phyloP scores from a whole-genome alignment of 139 green algal species.

The Chlorella sp. region DNA sequence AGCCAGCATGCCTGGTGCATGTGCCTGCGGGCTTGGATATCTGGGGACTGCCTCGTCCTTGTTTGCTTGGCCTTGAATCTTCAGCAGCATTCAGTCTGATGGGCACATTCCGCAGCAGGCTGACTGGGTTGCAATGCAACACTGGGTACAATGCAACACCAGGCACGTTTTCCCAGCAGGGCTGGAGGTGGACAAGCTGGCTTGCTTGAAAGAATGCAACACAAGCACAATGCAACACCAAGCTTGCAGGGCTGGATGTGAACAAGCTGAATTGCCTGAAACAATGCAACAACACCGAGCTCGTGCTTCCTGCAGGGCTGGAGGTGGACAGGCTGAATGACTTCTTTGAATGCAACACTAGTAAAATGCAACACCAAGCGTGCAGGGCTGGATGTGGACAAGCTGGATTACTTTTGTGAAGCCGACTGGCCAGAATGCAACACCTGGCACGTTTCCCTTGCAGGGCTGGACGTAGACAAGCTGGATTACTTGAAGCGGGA shows the following conservation, averaged over 20 bases:
- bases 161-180: background rate
- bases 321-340: slow-evolving; percentile 79
- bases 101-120: no score
- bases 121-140: slow-evolving; percentile 44
- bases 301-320: slow-evolving; percentile 43
- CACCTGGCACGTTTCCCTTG: background rate
- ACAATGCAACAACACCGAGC: background rate
- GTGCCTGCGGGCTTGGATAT: no score
- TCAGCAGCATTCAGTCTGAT: no score
- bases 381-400: slow-evolving; percentile 77
- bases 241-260: slow-evolving; percentile 65
- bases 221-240: background rate
- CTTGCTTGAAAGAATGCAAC: slow-evolving; percentile 46
- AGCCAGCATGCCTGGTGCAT: no score
- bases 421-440: background rate
- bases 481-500: slow-evolving; percentile 67
- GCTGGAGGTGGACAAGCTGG: slow-evolving; percentile 80
- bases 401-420: slow-evolving; percentile 58
- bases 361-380: background rate
- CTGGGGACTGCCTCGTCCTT: no score
- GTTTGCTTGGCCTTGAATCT: no score
- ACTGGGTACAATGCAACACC: background rate
- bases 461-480: slow-evolving; percentile 81
- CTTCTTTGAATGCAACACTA: slow-evolving; percentile 22
- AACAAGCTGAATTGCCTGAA: slow-evolving; percentile 71